A percentile compares a stretch with the other conserved stretches of the same genome.
Conservation (phyloP, 345 rosid genomes). For the Camelina sativa region DNA sequence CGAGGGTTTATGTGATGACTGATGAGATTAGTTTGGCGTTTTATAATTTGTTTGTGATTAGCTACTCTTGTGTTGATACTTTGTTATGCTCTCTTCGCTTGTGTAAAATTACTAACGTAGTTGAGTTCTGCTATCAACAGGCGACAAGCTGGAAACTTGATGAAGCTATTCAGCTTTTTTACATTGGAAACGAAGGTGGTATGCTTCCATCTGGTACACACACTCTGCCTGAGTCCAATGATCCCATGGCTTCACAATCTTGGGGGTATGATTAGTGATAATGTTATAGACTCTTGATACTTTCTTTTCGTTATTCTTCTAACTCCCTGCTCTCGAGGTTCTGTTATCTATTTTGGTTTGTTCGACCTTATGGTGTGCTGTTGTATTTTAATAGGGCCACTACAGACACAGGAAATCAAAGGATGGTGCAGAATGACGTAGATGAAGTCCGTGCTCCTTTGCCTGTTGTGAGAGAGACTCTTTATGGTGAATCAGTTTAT, state of each 20-base stretch:
- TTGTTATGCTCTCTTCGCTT: conserved; percentile 1
- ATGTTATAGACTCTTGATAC: not conserved
- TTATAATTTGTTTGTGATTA: not conserved
- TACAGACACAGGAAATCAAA: conserved; percentile 47
- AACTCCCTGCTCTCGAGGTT: too few species aligned
- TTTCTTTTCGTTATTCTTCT: too few species aligned
- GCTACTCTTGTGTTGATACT: not conserved
- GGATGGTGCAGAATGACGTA: conserved; percentile 48
- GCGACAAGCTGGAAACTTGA: conserved; percentile 98
- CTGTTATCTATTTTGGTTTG: not conserved
- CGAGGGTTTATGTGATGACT: conserved; percentile 23
- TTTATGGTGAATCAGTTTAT: conserved; percentile 71
- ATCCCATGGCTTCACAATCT: conserved; percentile 44
- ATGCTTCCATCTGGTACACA: conserved; percentile 49
- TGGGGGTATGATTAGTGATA: conserved; percentile 53
- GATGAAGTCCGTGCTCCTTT: conserved; percentile 94
- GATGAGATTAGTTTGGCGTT: conserved; percentile 11
- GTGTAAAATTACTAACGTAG: conserved; percentile 2
- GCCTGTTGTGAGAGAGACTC: conserved; percentile 95
- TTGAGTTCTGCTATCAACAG: conserved; percentile 45
- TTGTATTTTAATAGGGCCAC: conserved; percentile 49
- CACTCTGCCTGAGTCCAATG: conserved; percentile 47
- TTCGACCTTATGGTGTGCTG: conserved; percentile 17
- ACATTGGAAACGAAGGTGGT: conserved; percentile 76
- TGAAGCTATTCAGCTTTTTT: conserved; percentile 94